phyloP scores from a whole-genome alignment of 768 basidiomycete genomes.

The Hericium rajendrae region DNA sequence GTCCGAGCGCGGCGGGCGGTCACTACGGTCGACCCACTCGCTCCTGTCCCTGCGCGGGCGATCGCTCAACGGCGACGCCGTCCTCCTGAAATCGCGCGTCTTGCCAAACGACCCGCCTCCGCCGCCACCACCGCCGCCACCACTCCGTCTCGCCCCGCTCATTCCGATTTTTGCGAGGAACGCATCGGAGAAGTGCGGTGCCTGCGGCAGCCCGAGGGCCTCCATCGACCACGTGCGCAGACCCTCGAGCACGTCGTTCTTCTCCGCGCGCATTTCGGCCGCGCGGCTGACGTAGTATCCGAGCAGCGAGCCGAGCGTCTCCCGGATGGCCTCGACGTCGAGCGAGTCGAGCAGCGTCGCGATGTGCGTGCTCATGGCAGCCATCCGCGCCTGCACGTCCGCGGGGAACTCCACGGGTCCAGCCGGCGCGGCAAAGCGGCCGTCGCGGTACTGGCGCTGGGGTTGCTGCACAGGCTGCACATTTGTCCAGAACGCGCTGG shows the following conservation, averaged over 20 bases:
- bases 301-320: slow-evolving; percentile 11
- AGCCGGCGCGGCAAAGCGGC: neutral
- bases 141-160: neutral
- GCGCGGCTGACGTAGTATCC: slow-evolving; percentile 8
- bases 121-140: neutral
- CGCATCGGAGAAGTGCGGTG: slow-evolving; percentile 5
- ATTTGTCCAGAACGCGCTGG: slow-evolving; percentile 23
- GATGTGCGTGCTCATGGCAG: slow-evolving; percentile 14
- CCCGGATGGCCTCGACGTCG: slow-evolving; percentile 5
- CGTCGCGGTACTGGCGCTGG: neutral
- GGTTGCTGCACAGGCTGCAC: neutral
- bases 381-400: slow-evolving; percentile 2
- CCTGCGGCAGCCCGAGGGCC: slow-evolving; percentile 4
- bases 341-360: slow-evolving; percentile 4
- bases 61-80: neutral
- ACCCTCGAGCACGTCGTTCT: slow-evolving; percentile 3
- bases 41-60: neutral
- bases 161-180: slow-evolving; percentile 9
- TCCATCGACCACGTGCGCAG: slow-evolving; percentile 12
- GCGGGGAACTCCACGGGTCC: slow-evolving; percentile 8
- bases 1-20: neutral
- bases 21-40: no score
- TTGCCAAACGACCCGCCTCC: neutral
- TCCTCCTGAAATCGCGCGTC: neutral
- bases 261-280: slow-evolving; percentile 2